phyloP scores from a whole-genome alignment of 441 rosid species.

The Populus hybrid region DNA sequence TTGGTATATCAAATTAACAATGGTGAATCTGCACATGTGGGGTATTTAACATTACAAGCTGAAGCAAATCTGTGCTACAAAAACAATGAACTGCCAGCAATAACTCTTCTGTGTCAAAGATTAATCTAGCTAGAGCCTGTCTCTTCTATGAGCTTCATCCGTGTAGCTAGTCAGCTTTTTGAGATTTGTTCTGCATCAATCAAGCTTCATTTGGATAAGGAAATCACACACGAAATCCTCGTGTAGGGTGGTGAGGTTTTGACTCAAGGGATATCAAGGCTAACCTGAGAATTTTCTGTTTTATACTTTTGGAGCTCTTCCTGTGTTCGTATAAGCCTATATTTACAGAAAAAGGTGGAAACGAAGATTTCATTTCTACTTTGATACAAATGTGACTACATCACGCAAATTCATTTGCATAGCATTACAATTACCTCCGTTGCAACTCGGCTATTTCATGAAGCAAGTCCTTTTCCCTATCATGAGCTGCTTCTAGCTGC shows the following conservation, averaged over 20 bases:
- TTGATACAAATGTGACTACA: neutral
- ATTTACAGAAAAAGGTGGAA: neutral
- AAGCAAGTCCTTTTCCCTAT: constrained; percentile 85
- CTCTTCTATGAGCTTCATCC: no score
- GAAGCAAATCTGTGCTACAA: no score
- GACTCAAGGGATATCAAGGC: neutral
- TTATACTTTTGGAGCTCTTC: constrained; percentile 82
- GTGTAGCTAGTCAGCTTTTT: no score
- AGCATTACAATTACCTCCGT: constrained; percentile 57
- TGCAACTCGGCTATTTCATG: constrained; percentile 80
- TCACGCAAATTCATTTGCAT: neutral
- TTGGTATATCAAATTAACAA: no score
- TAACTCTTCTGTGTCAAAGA: no score
- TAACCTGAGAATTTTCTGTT: constrained; percentile 73
- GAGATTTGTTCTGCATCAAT: neutral
- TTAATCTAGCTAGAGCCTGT: no score
- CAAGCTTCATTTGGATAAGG: neutral
- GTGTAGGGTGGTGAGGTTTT: neutral
- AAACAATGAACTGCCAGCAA: no score
- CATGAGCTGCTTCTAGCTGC: constrained; percentile 88
- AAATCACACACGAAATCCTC: neutral
- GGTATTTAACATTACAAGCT: no score
- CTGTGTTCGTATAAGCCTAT: constrained; percentile 77
- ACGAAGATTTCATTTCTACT: neutral
- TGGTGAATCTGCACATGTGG: no score